phyloP scores from a whole-genome alignment of 805 yeast species.

The Candida koratica region DNA sequence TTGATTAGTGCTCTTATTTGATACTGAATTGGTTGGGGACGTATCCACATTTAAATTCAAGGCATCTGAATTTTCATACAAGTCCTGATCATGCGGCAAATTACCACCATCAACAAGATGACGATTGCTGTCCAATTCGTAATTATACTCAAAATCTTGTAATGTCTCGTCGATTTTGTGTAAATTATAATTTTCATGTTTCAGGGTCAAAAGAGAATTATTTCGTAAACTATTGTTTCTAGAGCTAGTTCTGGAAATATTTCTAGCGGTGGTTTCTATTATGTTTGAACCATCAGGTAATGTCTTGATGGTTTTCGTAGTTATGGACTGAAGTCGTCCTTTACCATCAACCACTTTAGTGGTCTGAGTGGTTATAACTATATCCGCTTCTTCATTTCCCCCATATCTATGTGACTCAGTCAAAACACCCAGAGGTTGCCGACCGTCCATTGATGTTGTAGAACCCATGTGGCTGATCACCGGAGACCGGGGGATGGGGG shows the following conservation, averaged over 20 bases:
- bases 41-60: constrained; percentile 8
- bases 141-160: constrained; percentile 41
- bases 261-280: constrained; percentile 41
- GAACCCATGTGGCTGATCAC: constrained; percentile 12
- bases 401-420: background rate
- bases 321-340: constrained; percentile 38
- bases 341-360: constrained; percentile 38
- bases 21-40: constrained; percentile 9
- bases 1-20: constrained; percentile 1
- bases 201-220: constrained; percentile 10
- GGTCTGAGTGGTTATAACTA: constrained; percentile 38
- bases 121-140: constrained; percentile 27
- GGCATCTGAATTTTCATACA: constrained; percentile 2
- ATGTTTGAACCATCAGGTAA: constrained; percentile 42
- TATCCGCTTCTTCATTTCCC: constrained; percentile 17
- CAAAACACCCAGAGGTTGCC: too few species aligned
- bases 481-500: background rate
- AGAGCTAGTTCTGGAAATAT: constrained; percentile 33
- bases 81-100: background rate
- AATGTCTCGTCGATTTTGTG: constrained; percentile 42
- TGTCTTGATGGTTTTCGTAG: constrained; percentile 35
- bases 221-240: constrained; percentile 8
- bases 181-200: constrained; percentile 20
- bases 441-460: constrained; percentile 11
- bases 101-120: background rate